Evolutionary conservation across 2,329 filamentous ascomycete species (phyloP).

Genomic region (Pochonia chlamydosporia): DNA sequence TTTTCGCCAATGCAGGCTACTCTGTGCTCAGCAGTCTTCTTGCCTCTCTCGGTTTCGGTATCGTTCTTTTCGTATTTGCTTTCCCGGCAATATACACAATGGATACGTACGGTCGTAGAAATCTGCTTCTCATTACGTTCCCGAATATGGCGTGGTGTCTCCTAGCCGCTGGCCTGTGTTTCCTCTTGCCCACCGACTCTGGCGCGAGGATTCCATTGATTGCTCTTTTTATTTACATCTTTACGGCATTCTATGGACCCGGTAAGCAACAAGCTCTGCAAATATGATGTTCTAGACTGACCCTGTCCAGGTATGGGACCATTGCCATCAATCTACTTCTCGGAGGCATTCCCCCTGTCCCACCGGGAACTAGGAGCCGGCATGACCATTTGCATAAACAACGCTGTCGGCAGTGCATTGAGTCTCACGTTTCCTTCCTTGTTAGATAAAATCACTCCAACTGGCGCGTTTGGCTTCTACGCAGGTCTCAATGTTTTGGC

Average conservation of each 20-base stretch:
- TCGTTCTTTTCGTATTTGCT: conserved; percentile 47
- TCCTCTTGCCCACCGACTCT: conserved; percentile 34
- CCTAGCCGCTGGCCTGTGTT: conserved; percentile 34
- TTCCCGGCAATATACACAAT: conserved; percentile 49
- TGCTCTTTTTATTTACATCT: conserved; percentile 46
- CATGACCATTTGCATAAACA: conserved; percentile 25
- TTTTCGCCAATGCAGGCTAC: conserved; percentile 42
- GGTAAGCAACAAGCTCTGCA: conserved; percentile 16
- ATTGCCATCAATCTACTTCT: conserved; percentile 39
- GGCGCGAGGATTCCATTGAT: conserved; percentile 37
- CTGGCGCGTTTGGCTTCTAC: conserved; percentile 55
- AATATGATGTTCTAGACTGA: background rate
- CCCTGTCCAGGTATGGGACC: conserved; percentile 22
- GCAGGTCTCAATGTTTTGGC: conserved; percentile 54
- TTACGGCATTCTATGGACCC: conserved; percentile 37
- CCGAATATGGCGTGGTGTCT: conserved; percentile 25
- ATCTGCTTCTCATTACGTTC: conserved; percentile 29
- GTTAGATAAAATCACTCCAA: conserved; percentile 30
- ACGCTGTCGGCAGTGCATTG: conserved; percentile 20
- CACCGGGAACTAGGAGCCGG: conserved; percentile 37
- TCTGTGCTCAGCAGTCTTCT: conserved; percentile 33
- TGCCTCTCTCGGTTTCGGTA: conserved; percentile 47
- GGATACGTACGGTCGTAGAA: conserved; percentile 45
- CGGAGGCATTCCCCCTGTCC: conserved; percentile 49
- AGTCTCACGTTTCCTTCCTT: conserved; percentile 39